A percentile compares a stretch with the other conserved stretches of the same genome.
These are phyloP conservation scores for Epichloe aotearoae DNA, from an alignment of 2,329 filamentous ascomycete genomes.

Conservation along the genomic window DNA sequence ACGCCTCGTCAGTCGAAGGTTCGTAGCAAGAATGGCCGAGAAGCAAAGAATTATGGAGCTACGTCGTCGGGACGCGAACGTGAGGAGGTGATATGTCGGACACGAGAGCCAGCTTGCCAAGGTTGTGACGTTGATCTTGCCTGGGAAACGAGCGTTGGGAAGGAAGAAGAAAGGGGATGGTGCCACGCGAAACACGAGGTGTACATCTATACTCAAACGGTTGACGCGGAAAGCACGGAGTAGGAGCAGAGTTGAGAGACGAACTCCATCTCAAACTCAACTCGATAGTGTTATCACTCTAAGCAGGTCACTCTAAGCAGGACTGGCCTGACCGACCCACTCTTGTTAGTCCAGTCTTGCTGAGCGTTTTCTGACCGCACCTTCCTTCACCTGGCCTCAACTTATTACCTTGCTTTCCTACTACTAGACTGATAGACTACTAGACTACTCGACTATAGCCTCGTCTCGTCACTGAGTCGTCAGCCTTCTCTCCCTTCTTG, in stretches of 20 bases:
- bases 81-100: not conserved
- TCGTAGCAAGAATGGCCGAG: not conserved
- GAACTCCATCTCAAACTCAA: too few relatives aligned
- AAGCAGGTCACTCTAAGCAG: too few relatives aligned
- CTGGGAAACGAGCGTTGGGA: not conserved
- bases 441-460: not conserved
- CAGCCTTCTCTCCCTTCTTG: constrained; percentile 6
- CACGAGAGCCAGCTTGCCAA: not conserved
- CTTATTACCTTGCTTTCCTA: not conserved
- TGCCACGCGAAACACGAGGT: not conserved
- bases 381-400: not conserved
- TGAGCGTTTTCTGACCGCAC: not conserved
- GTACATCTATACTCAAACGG: not conserved
- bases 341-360: not conserved
- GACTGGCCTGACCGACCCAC: not conserved
- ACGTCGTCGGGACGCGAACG: not conserved
- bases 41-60: not conserved
- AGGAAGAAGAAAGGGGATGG: not conserved
- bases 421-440: not conserved
- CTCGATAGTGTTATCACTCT: too few relatives aligned
- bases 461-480: constrained; percentile 1
- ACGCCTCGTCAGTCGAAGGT: not conserved
- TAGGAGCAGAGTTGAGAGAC: too few relatives aligned
- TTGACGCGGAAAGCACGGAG: too few relatives aligned
- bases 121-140: not conserved